Base-by-base conservation (phyloP, 192 early-diverging fungal species). In the Chytriomyces sp. region DNA sequence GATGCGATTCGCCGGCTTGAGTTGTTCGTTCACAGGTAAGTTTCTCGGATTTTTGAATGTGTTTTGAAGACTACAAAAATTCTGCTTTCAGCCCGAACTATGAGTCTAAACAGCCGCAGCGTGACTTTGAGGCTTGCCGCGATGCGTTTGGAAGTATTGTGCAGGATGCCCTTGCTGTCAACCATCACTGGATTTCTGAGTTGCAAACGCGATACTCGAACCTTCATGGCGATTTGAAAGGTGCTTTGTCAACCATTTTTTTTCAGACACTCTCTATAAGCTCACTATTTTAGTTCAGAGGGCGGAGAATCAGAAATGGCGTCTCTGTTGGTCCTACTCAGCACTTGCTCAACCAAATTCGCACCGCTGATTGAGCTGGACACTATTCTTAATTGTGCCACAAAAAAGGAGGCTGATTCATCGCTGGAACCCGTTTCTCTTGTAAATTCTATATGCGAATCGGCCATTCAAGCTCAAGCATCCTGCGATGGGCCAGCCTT, bases 151-250 rank as follows among this genome's bases (percentile, higher is more conserved):
- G 41, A 4, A 59, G 38, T 40, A 39, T 59, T 38, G 26, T 59
- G 2, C 12, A 14, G 8, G 68, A 59, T 2, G 39, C 34, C 12
- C 40, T 70, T 37, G 26, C 28, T 17, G n/a, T 8, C 30, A 28
- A 40, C 41, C 57, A 41, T 0, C 25, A 30, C 17, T 70, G 68
- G 68, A 59, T 70, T 59, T 26, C 44, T 32, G 55, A 70, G 7
- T 17, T 14, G 55, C 36, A 70, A 59, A 3, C 10, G 14, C 8
- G 33, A 30, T 70, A 59, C 25, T 52, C 39, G n/a, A 39, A 68
- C n/a, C 5, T 53, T 8, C 8, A 14, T 32, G 25, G 52, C n/a
- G 28, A 33, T 8, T 55, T 37, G 30, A n/a, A 68, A 32, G 65
- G 65, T 53, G 49, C 26, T n/a, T n/a, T n/a, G 52, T 55, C 12